These are phyloP conservation scores for Urtica urens DNA, from an alignment of 306 rosid genomes.

Conservation along the genomic window DNA sequence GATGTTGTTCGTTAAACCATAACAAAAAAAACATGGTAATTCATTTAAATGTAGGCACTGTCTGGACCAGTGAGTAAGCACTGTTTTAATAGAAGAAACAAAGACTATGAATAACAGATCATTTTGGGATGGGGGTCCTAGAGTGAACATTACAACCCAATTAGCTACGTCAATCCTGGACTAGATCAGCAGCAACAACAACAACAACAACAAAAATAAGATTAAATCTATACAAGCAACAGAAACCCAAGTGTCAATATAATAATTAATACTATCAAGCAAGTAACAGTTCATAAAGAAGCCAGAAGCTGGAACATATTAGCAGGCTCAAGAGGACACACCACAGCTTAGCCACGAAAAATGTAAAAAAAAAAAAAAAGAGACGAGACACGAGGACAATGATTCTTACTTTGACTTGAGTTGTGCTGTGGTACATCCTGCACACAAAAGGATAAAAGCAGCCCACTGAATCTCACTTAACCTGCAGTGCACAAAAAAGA, in stretches of 20 bases:
- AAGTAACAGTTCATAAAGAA: too few species aligned
- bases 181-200: too few species aligned
- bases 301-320: too few species aligned
- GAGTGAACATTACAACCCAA: too few species aligned
- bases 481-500: conserved; percentile 33
- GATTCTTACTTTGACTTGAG: conserved; percentile 69
- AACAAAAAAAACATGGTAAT: conserved; percentile 4
- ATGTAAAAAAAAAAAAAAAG: neutral
- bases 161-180: too few species aligned
- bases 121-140: too few species aligned
- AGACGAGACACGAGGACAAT: conserved; percentile 4
- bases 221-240: too few species aligned
- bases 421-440: conserved; percentile 92
- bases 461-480: conserved; percentile 97
- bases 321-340: neutral
- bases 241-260: too few species aligned
- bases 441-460: conserved; percentile 82
- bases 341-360: conserved; percentile 1
- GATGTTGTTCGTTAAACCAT: conserved; percentile 5
- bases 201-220: too few species aligned
- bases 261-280: too few species aligned
- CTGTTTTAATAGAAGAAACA: too few species aligned
- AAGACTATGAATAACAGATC: too few species aligned
- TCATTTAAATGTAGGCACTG: neutral
- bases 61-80: neutral